Conservation (phyloP, 2,329 filamentous ascomycete genomes). For the Aureobasidium sp. region DNA sequence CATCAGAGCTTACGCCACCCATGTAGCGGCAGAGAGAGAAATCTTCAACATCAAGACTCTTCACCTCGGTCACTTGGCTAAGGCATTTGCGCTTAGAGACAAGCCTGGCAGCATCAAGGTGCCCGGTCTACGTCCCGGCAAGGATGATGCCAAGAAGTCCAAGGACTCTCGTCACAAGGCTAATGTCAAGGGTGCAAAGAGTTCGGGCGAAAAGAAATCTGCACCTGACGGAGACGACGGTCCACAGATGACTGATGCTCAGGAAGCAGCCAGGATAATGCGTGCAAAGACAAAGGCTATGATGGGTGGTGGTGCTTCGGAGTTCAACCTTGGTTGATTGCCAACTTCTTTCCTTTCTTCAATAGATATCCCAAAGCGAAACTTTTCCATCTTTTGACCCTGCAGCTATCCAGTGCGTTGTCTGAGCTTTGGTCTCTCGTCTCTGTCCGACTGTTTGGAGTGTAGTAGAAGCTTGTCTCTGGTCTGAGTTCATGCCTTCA, state of each 20-base stretch:
- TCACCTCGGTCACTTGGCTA: constrained; percentile 87
- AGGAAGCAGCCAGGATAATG: constrained; percentile 45
- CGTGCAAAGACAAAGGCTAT: constrained; percentile 43
- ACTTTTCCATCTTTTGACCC: constrained; percentile 94
- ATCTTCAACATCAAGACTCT: constrained; percentile 89
- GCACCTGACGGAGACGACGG: constrained; percentile 19
- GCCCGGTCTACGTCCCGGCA: constrained; percentile 40
- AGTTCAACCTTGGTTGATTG: constrained; percentile 48
- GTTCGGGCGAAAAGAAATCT: constrained; percentile 23
- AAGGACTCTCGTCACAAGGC: constrained; percentile 33
- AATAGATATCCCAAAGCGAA: constrained; percentile 90
- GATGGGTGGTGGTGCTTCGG: constrained; percentile 37
- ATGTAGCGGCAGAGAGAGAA: constrained; percentile 71
- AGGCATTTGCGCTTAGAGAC: constrained; percentile 85
- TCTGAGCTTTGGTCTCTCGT: constrained; percentile 54
- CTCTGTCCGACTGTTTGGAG: constrained; percentile 36
- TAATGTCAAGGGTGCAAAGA: constrained; percentile 21
- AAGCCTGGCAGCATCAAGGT: constrained; percentile 69
- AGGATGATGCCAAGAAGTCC: constrained; percentile 36
- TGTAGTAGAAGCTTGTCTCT: neutral
- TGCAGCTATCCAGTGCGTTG: constrained; percentile 79
- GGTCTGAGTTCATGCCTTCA: neutral
- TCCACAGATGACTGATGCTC: constrained; percentile 26
- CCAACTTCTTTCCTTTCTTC: neutral
- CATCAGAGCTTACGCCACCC: constrained; percentile 89